phyloP scores from a whole-genome alignment of 768 basidiomycete species.

The Trametopsis cervina region DNA sequence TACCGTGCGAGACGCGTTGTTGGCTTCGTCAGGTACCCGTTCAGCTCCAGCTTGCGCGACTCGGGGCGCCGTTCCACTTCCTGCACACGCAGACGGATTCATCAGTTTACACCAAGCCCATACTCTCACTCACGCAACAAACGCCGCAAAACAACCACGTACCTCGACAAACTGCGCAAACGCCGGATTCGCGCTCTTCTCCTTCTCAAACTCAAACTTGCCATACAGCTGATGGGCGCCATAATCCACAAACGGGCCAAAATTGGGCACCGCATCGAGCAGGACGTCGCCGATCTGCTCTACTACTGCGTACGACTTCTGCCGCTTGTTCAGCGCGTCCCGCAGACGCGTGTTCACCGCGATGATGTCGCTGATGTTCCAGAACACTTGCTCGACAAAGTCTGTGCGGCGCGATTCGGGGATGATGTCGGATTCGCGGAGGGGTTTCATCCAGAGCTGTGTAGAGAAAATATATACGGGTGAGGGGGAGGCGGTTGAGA shows the following conservation, averaged over 20 bases:
- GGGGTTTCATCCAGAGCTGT: conserved; percentile 85
- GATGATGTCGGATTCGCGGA: conserved; percentile 73
- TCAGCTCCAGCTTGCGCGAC: conserved; percentile 93
- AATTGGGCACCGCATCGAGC: conserved; percentile 78
- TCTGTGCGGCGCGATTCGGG: conserved; percentile 69
- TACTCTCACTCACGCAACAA: too few species aligned
- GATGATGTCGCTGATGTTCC: conserved; percentile 95
- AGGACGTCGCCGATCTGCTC: conserved; percentile 89
- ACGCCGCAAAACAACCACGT: conserved; percentile 20
- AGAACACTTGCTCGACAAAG: conserved; percentile 93
- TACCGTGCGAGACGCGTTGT: conserved; percentile 97
- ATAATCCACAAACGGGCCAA: conserved; percentile 90
- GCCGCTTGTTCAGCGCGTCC: conserved; percentile 90
- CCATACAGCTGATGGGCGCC: conserved; percentile 97
- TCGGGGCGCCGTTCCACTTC: conserved; percentile 88
- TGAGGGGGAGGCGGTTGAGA: not conserved
- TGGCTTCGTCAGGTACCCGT: conserved; percentile 96
- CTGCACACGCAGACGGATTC: conserved; percentile 30
- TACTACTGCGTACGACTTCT: conserved; percentile 92
- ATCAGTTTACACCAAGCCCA: too few species aligned
- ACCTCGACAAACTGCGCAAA: conserved; percentile 97
- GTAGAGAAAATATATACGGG: not conserved
- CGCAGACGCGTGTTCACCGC: conserved; percentile 86
- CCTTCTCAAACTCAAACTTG: conserved; percentile 99
- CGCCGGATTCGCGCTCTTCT: conserved; percentile 86